Base-by-base conservation (phyloP, 129 eudicot genomes). In the Solidago caesia region DNA sequence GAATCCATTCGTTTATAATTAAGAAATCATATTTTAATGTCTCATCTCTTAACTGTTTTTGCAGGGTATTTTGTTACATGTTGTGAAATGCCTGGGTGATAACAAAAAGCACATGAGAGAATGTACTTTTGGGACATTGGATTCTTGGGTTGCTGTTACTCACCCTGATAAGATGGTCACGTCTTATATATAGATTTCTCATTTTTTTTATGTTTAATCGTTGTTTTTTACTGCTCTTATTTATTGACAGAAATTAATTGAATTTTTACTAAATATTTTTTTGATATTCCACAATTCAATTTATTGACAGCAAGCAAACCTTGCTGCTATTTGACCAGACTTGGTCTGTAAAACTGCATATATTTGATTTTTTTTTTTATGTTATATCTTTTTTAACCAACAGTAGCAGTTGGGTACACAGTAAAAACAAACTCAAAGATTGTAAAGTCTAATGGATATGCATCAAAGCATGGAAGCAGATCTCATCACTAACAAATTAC, bases 101-200 rank as follows among this genome's bases (percentile, higher is more conserved):
- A 95, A 95, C 74, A 95, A 95, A 81, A 95, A 95, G 83, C 86
- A 89, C 79, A 95, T 89, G 97, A 84, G 99, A 75, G 99, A 95
- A 78, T 88, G 92, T 79, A 81, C 97, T 25, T 81, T 95, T 86
- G 82, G 82, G 55, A 81, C 97, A 71, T 84, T 95, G 76, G 99
- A 95, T 77, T 77, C 87, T 70, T 95, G 99, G 99, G 89, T 89
- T 77, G 97, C 91, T 76, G 99, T 92, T 82, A 92, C 89, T 70
- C 97, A 95, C 70, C 99, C 91, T 84, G 99, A 95, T 81, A 95
- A 95, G 87, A 89, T 95, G 99, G 99, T 95, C 58, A 26, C 77
- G 1, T 67, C 27, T 59, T 72, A 5, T 46, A 5, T 46, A 29
- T 58, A n/a, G 15, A 1, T 51, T 48, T 75, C 64, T 75, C 10